Evolutionary conservation across 2,329 filamentous ascomycete species (phyloP), one percentile per base, ranked within the genome.

Genomic region (Chaetomiaceae sp.): DNA sequence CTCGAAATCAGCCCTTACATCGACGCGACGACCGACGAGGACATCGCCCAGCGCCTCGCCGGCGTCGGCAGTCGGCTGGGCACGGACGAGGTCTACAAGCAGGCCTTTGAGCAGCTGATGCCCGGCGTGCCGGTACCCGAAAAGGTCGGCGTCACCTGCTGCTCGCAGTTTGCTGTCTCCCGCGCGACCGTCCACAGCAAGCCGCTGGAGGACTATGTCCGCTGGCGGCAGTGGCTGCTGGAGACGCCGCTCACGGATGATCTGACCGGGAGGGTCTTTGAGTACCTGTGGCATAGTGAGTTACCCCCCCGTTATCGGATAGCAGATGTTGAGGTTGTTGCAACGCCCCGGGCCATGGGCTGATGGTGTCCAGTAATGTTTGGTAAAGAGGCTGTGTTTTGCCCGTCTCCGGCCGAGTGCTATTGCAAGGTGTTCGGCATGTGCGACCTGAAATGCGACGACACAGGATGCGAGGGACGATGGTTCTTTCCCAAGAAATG

Each of bases 371-470:
- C 43, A 80, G 77, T 82, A 55, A 78, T 82, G 10, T 83, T 82
- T 58, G 78, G 78, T 47, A 77, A 79, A 56, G 66, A 74, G 20
- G 63, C 74, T 6, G 73, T 84, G 1, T 74, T 83, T 58, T 87
- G 83, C 57, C 84, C 84, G 0, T 68, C 70, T 16, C 80, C 80
- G 1, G 66, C 71, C 40, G 75, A 79, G 8, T 87, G 83, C 62
- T 86, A 86, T 63, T 87, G 84, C 66, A 78, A 82, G 35, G 73
- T 81, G 14, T 87, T 82, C 59, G 83, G 83, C 0, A 59, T 83
- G 21, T 87, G 84, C 64, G 62, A 69, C 44, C 49, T 73, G 33
- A 58, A 67, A 12, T 74, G 71, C 60, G 63, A 69, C 1, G 62
- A 68, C 16, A 68, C 71, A 19, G 70, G 69, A 21, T 86, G 83